Evolutionary conservation across 768 basidiomycete species (phyloP).

Genomic region (Coprinopsis marcescibilis): DNA sequence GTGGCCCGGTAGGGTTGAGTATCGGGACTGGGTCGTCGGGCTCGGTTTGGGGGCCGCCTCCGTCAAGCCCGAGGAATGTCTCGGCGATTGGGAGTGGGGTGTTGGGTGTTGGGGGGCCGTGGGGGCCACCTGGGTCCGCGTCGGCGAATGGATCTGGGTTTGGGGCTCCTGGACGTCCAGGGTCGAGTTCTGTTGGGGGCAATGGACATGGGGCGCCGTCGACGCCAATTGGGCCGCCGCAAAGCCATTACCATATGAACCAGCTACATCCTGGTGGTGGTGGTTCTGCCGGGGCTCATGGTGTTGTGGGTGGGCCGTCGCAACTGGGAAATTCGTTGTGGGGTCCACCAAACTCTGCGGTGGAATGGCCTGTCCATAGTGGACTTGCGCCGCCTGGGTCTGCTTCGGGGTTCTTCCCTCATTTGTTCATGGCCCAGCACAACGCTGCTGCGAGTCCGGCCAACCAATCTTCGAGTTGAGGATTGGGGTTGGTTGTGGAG

Average conservation of each 20-base stretch:
- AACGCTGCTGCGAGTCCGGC: conserved; percentile 6
- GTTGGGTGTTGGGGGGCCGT: background rate
- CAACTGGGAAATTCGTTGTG: conserved; percentile 4
- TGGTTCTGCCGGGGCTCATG: no score
- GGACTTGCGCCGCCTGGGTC: background rate
- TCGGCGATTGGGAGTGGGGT: background rate
- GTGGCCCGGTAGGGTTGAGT: no score
- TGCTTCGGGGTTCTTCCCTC: background rate
- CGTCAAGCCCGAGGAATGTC: background rate
- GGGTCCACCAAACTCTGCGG: background rate
- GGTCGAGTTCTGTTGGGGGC: background rate
- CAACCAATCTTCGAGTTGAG: conserved; percentile 8
- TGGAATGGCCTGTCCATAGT: background rate
- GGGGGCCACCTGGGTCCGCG: background rate
- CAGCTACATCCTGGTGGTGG: no score
- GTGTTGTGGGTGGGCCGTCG: background rate
- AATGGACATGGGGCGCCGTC: background rate
- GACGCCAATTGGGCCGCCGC: conserved; percentile 1
- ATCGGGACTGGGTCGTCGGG: background rate
- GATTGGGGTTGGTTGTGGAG: background rate
- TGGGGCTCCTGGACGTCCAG: conserved; percentile 2
- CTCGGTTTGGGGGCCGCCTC: conserved; percentile 2
- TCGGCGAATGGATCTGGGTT: background rate
- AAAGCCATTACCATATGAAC: background rate
- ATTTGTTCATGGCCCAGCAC: conserved; percentile 8